Conservation (phyloP, 345 rosid genomes). For the Melaleuca alternifolia region DNA sequence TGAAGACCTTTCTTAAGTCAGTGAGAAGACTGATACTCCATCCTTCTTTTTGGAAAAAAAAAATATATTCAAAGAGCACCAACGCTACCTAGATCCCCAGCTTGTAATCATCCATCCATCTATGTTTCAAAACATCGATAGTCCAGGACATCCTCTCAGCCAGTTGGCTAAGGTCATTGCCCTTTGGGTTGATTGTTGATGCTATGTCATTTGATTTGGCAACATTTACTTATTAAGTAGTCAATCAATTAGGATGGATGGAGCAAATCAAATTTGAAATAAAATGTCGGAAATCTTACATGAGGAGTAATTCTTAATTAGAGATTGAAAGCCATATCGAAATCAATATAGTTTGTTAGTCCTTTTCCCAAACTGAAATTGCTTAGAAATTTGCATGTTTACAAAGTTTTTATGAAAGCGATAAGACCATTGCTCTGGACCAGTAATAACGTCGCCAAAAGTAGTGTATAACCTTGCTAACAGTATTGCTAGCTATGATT, state of each 20-base stretch:
- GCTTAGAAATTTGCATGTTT: background rate
- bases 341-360: background rate
- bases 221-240: background rate
- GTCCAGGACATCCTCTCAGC: background rate
- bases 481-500: background rate
- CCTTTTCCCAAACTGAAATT: background rate
- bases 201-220: background rate
- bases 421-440: background rate
- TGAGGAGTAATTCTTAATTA: background rate
- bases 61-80: too few species aligned
- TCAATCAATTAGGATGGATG: background rate
- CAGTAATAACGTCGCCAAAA: background rate
- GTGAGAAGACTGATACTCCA: background rate
- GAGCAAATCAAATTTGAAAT: background rate
- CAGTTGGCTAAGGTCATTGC: background rate
- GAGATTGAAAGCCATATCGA: background rate
- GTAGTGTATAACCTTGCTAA: background rate
- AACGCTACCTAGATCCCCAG: background rate
- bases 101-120: background rate
- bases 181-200: background rate
- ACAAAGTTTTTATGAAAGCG: background rate
- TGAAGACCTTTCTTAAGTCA: background rate
- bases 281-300: background rate
- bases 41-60: too few species aligned
- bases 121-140: background rate